Evolutionary conservation across 345 rosid genomes (phyloP).

Genomic region (Rhizophora apiculata): DNA sequence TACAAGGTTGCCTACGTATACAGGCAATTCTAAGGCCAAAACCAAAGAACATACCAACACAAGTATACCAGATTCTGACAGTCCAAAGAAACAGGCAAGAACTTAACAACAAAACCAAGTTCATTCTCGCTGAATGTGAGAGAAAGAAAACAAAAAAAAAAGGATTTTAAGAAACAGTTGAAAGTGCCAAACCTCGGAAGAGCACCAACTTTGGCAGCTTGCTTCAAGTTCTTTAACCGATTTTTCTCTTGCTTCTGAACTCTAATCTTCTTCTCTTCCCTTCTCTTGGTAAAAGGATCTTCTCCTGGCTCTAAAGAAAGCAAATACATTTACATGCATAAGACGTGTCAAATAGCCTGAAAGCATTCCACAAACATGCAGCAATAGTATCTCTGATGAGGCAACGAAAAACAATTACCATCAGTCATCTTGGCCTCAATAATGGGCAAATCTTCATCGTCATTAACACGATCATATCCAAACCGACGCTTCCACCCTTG

Average conservation of each 20-base stretch:
- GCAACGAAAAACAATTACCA: constrained; percentile 37
- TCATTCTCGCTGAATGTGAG: background rate
- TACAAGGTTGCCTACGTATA: too few relatives aligned
- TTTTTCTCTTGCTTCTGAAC: constrained; percentile 79
- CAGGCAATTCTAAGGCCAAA: too few relatives aligned
- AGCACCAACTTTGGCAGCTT: constrained; percentile 72
- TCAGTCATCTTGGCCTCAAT: constrained; percentile 80
- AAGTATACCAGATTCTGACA: too few relatives aligned
- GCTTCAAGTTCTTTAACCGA: constrained; percentile 63
- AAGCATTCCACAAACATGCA: background rate
- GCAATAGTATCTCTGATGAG: background rate
- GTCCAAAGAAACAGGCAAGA: too few relatives aligned
- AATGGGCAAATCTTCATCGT: constrained; percentile 78
- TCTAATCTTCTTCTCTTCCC: constrained; percentile 63
- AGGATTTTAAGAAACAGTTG: background rate
- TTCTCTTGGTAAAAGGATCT: constrained; percentile 86
- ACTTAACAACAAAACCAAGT: background rate
- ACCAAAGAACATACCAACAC: too few relatives aligned
- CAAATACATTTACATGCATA: background rate
- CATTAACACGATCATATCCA: constrained; percentile 92
- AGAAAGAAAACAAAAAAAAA: background rate
- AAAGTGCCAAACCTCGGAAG: constrained; percentile 66
- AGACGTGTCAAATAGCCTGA: background rate
- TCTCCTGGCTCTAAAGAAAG: constrained; percentile 63
- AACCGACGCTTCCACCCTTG: constrained; percentile 74